Base-by-base conservation (phyloP, 2,329 filamentous ascomycete genomes). In the Drechslera avenae region DNA sequence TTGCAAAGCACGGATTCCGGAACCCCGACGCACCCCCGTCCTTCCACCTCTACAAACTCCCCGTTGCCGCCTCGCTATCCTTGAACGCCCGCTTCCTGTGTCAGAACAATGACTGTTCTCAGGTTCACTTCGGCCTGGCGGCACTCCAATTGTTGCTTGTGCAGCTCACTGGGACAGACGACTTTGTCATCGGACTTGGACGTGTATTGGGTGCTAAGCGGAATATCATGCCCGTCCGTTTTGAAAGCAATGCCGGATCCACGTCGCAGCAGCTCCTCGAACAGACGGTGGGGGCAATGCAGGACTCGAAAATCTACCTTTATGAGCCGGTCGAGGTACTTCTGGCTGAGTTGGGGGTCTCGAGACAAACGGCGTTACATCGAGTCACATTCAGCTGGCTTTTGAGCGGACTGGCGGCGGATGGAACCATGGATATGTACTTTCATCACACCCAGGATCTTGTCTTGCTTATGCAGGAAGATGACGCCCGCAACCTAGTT, bases 151-250 rank as follows among this genome's bases (percentile, higher is more conserved):
- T 42, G 31, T 21, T 48, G n/a, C 17, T 48, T 17, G 14, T 26
- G 32, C 46, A 42, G 19, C 33, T 48, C n/a, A 48, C 39, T 17
- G 46, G 30, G 26, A 33, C 39, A n/a, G 32, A 42, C 13, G 46
- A 48, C 36, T 40, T 48, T 6, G 45, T 48, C 13, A 17, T 48
- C 4, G 45, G 45, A 3, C 30, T 48, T 2, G 45, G 36, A 26
- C 45, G 45, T 9, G 31, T 30, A 13, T 14, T 48, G n/a, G 37
- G 30, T 6, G 31, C 16, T 10, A 41, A 19, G 30, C 23, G 45
- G 30, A 30, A 41, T 26, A 16, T 41, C 5, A 39, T 42, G 36
- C 45, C 45, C 9, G 36, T 48, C 5, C 30, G 37, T 6, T 48
- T 48, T 37, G 23, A 35, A 21, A 19, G 28, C 13, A 30, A 35